Evolutionary conservation across 495 filamentous ascomycete genomes (phyloP), one percentile per base, ranked within the genome.

Genomic region (Xylaria curta): DNA sequence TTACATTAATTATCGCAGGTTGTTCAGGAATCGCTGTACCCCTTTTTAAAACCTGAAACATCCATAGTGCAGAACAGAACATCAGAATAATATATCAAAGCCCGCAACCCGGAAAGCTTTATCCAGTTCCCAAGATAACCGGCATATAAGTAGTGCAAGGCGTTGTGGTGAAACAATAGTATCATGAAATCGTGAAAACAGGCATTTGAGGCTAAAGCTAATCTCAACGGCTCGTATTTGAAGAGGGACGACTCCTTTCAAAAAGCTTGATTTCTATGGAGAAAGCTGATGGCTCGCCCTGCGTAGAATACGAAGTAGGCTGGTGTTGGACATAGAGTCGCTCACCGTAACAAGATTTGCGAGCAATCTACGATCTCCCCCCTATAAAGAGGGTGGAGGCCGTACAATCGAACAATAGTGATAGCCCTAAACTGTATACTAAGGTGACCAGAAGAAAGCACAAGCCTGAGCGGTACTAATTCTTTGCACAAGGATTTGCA

Each of bases 191-290:
- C 19, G 31, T 44, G 4, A 15, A 26, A 15, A 10, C 4, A 26
- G 24, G 40, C 17, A 26, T 13, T 21, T 63, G 12, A 26, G 15
- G 12, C 21, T 10, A 31, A 13, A 31, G 21, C 24, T 2, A 47
- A 47, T 64, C 40, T 64, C 24, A 47, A 64, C 13, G 21, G 42
- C 31, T 62, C 40, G 62, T 49, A 47, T 54, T 68, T 36, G 21
- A 28, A 24, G 40, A 61, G 10, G 19, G 19, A 26, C 61, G 7
- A 51, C 42, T 36, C 68, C 66, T 59, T 72, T 73, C 8, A 63
- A 68, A 74, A 77, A 77, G 77, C 72, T 79, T 79, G 77, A 72
- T 74, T 73, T 74, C 61, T 73, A 73, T 76, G 75, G 77, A 72
- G 75, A 75, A 74, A 69, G 73, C 61, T 66, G 75, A 70, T 61